These are phyloP conservation scores for Zanthoxylum bungeanum DNA, from an alignment of 345 rosid species.

Conservation along the genomic window DNA sequence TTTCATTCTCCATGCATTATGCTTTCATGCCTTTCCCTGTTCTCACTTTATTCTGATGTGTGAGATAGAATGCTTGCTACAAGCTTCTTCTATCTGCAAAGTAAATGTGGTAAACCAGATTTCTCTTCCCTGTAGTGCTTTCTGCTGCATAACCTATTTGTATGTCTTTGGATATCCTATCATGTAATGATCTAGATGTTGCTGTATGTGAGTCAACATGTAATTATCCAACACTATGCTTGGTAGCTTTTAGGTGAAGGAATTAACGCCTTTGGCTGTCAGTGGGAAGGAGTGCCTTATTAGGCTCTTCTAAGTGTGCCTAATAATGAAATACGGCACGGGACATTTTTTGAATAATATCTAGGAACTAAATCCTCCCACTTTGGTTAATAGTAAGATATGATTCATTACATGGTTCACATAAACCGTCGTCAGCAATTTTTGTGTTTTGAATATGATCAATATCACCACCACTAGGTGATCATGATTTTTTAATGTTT, in stretches of 20 bases:
- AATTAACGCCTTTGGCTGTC: neutral
- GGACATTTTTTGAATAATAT: neutral
- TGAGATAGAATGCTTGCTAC: neutral
- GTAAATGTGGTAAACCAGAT: neutral
- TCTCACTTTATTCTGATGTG: neutral
- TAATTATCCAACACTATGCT: neutral
- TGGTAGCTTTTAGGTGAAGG: neutral
- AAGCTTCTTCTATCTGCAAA: neutral
- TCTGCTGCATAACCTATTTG: neutral
- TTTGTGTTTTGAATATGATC: neutral
- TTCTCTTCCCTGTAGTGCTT: neutral
- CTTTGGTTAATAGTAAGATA: neutral
- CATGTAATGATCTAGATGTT: neutral
- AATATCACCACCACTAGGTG: constrained; percentile 1
- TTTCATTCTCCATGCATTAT: neutral
- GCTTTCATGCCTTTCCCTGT: neutral
- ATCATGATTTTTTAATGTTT: constrained; percentile 14
- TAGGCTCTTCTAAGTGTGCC: neutral
- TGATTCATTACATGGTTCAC: neutral
- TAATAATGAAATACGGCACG: neutral
- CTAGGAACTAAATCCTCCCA: neutral
- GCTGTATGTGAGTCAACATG: neutral
- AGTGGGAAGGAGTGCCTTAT: neutral
- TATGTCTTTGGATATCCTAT: neutral
- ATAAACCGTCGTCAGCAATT: neutral